These are phyloP conservation scores for Ophiostoma quercus DNA, from an alignment of 2,329 filamentous ascomycete species.

Conservation along the genomic window DNA sequence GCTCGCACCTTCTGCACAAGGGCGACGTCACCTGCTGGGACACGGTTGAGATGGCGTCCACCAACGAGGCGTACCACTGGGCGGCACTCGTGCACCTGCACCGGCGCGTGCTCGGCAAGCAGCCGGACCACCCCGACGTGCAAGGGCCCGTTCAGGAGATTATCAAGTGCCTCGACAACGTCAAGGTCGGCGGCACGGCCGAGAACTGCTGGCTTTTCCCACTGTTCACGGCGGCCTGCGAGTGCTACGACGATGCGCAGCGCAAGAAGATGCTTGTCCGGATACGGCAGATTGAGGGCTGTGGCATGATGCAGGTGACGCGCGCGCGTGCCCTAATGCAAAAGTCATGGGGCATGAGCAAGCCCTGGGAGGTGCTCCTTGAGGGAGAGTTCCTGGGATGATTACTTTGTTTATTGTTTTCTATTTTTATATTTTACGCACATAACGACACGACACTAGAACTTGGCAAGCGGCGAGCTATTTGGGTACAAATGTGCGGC, in stretches of 20 bases:
- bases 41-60: slow-evolving; percentile 60
- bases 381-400: slow-evolving; percentile 64
- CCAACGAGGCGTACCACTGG: slow-evolving; percentile 75
- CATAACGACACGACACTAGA: neutral
- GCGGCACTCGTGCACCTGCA: slow-evolving; percentile 71
- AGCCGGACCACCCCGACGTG: slow-evolving; percentile 54
- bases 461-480: neutral
- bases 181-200: slow-evolving; percentile 62
- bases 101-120: slow-evolving; percentile 63
- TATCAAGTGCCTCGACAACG: slow-evolving; percentile 54
- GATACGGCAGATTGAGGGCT: slow-evolving; percentile 62
- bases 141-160: slow-evolving; percentile 60
- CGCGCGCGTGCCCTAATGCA: slow-evolving; percentile 62
- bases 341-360: slow-evolving; percentile 61
- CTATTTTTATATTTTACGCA: neutral
- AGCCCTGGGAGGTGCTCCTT: slow-evolving; percentile 63
- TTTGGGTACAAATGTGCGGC: neutral
- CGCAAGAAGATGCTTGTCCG: slow-evolving; percentile 59
- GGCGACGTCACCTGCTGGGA: slow-evolving; percentile 54
- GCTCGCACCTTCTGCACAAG: slow-evolving; percentile 44
- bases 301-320: slow-evolving; percentile 70
- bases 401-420: slow-evolving; percentile 27
- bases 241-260: slow-evolving; percentile 54
- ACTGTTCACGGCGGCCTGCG: slow-evolving; percentile 77
- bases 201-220: slow-evolving; percentile 74